phyloP scores from a whole-genome alignment of 2,329 filamentous ascomycete genomes.

The Claviceps fusiformis region DNA sequence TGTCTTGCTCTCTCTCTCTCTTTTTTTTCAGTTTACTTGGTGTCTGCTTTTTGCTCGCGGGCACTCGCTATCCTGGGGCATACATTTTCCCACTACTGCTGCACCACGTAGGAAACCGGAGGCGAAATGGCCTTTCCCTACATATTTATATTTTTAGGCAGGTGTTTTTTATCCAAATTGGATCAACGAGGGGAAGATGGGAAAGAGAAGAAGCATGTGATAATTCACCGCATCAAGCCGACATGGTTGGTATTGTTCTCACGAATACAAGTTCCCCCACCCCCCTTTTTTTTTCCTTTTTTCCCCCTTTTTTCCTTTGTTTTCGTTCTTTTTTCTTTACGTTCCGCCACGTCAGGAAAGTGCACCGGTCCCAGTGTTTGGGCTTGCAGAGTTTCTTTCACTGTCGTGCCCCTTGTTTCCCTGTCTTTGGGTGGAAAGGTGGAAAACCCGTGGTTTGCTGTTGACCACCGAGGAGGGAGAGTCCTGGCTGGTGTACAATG shows the following conservation, averaged over 20 bases:
- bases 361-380: background rate
- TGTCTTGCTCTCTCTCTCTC: background rate
- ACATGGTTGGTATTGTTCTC: slow-evolving; percentile 3
- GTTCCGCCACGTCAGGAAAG: background rate
- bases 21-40: background rate
- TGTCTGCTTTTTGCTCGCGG: background rate
- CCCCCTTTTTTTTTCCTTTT: background rate
- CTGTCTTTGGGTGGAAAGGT: background rate
- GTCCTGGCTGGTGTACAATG: background rate
- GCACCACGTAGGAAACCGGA: background rate
- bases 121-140: background rate
- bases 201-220: background rate
- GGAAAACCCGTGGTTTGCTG: background rate
- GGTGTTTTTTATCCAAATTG: slow-evolving; percentile 5
- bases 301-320: background rate
- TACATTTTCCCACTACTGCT: background rate
- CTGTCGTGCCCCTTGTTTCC: background rate
- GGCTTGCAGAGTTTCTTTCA: background rate
- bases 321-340: background rate
- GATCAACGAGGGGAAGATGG: slow-evolving; percentile 3
- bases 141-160: background rate
- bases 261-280: background rate
- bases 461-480: background rate
- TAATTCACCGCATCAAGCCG: slow-evolving; percentile 2
- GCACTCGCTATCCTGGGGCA: background rate